Conservation (phyloP, 768 basidiomycete species). For the Lactarius deliciosus region DNA sequence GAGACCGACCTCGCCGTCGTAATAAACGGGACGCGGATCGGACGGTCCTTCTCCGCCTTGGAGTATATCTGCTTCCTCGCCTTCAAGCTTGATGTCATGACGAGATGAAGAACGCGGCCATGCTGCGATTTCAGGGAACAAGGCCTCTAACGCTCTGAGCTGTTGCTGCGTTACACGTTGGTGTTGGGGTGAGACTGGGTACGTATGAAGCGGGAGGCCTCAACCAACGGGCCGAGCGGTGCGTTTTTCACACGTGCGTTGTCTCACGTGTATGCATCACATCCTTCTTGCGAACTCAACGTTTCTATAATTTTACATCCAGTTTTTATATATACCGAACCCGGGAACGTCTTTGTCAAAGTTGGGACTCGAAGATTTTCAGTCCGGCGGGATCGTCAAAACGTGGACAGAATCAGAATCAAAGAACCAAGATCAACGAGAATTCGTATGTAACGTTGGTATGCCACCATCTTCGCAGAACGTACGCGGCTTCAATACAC, state of each 20-base stretch:
- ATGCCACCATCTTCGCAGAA: background rate
- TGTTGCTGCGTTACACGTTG: background rate
- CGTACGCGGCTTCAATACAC: background rate
- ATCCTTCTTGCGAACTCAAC: no score
- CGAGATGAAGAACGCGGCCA: conserved; percentile 92
- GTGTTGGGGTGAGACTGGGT: background rate
- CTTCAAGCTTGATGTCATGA: conserved; percentile 89
- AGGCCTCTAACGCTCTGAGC: background rate
- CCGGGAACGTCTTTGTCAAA: no score
- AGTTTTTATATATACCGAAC: no score
- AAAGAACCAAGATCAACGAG: background rate
- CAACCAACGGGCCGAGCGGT: no score
- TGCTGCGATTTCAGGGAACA: conserved; percentile 32
- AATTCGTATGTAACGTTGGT: no score
- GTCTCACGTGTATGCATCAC: no score
- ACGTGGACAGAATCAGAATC: no score
- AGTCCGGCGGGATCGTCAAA: no score
- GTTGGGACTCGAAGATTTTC: no score
- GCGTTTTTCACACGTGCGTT: no score
- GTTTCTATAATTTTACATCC: no score
- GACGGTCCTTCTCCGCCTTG: conserved; percentile 87
- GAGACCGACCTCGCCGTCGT: conserved; percentile 86
- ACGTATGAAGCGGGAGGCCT: background rate
- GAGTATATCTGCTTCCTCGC: conserved; percentile 90
- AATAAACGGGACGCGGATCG: conserved; percentile 88